These are phyloP conservation scores for Paecilomyces sp. DNA, from an alignment of 2,329 filamentous ascomycete genomes.

Conservation along the genomic window DNA sequence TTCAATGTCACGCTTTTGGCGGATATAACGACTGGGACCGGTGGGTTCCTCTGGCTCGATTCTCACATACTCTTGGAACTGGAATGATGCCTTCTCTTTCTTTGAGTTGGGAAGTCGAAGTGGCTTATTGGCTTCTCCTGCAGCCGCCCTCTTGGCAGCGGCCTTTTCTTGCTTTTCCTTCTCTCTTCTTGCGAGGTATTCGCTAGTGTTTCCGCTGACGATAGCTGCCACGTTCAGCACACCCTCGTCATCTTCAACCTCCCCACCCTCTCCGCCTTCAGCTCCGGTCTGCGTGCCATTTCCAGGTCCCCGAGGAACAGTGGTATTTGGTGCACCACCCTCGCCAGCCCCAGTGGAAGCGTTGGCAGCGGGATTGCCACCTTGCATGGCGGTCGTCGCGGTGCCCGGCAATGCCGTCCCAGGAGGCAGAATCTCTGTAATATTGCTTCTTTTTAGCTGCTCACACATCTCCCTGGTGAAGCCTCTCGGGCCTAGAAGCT, in stretches of 20 bases:
- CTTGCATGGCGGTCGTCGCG: constrained; percentile 32
- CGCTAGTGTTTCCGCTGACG: constrained; percentile 56
- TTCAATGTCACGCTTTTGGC: constrained; percentile 50
- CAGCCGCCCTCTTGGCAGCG: constrained; percentile 45
- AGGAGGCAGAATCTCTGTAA: constrained; percentile 54
- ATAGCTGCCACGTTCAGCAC: constrained; percentile 60
- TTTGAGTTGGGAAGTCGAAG: constrained; percentile 52
- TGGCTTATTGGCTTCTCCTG: constrained; percentile 41
- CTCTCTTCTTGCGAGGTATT: constrained; percentile 56
- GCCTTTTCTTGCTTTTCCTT: constrained; percentile 55
- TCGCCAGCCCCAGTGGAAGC: constrained; percentile 47
- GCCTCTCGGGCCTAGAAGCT: constrained; percentile 54
- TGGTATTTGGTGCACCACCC: constrained; percentile 32
- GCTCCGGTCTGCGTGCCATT: constrained; percentile 48
- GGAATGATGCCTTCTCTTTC: constrained; percentile 51
- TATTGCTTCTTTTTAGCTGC: constrained; percentile 56
- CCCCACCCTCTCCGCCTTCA: constrained; percentile 35
- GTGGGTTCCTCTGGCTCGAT: constrained; percentile 42
- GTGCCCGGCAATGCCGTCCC: constrained; percentile 48
- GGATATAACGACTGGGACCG: constrained; percentile 43
- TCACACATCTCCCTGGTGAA: constrained; percentile 58
- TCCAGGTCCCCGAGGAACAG: constrained; percentile 47
- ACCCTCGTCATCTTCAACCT: constrained; percentile 51
- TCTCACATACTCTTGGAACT: constrained; percentile 53
- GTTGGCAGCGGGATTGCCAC: constrained; percentile 48